Base-by-base conservation (phyloP, 129 eudicot genomes). In the Pulicaria dysenterica region DNA sequence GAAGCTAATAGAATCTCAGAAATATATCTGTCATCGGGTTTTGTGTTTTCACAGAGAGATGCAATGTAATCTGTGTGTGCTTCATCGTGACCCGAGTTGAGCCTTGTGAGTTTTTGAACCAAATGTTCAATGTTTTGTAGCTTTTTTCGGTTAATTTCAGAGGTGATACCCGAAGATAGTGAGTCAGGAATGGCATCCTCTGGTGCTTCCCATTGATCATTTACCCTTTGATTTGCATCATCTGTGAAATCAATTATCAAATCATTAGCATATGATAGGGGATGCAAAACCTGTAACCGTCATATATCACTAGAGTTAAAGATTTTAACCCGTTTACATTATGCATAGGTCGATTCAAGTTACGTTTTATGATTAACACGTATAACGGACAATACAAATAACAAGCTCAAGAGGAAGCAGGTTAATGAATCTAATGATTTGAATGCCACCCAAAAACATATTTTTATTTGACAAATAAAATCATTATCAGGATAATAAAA, bases 1-100 rank as follows among this genome's bases (percentile, higher is more conserved):
- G 98, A 94, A 70, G 96, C 95, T 72, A 94, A 81, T 61, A 94
- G 73, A 44, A 94, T 90, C 79, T 94, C 98, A 0, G 96, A 90
- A 14, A 94, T 82, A 56, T 94, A 94, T 75, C 96, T 74, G 80
- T 94, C 86, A 40, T 90, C 90, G 0, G 95, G 96, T 36, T 89
- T 82, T 12, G 95, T 67, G 87, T 87, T 89, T 60, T 89, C 95
- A 58, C 95, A 92, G 9, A 92, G 85, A 34, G 94, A 92, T 47
- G 98, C 96, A 51, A 92, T 92, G 85, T 92, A 92, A 65, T 92
- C 98, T 0, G 91, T 89, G 51, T 77, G 88, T 16, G 86, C 86
- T 83, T 92, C 96, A 8, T 89, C 92, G 36, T 92, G 98, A 64
- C 60, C 70, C 4, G 98, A 89, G 78, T 89, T 92, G 45, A 92